Conservation (phyloP, 2,329 filamentous ascomycete species). For the Elsinoe ampelina region DNA sequence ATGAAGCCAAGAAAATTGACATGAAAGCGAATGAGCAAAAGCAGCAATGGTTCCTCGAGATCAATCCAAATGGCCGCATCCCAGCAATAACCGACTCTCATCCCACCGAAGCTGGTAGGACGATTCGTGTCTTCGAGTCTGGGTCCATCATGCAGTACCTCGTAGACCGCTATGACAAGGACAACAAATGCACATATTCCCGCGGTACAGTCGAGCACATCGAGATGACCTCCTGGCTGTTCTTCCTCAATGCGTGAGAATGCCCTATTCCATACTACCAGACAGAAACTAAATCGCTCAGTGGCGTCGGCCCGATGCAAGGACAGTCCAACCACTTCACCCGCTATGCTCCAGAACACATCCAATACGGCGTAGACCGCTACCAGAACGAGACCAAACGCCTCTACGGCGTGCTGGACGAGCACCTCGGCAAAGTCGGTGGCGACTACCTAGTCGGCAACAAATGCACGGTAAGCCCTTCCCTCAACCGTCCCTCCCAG, state of each 20-base stretch:
- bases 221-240: conserved; percentile 65
- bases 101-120: conserved; percentile 75
- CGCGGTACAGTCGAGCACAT: conserved; percentile 63
- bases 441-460: conserved; percentile 51
- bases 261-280: background rate
- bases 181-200: conserved; percentile 75
- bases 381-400: conserved; percentile 79
- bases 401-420: conserved; percentile 68
- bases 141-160: conserved; percentile 78
- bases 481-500: background rate
- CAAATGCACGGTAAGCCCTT: conserved; percentile 42
- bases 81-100: conserved; percentile 70
- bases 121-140: conserved; percentile 71
- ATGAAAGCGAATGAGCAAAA: conserved; percentile 71
- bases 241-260: conserved; percentile 57
- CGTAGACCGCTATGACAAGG: conserved; percentile 68
- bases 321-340: conserved; percentile 75
- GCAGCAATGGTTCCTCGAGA: conserved; percentile 76
- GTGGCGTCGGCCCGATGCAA: conserved; percentile 31
- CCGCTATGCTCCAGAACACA: conserved; percentile 72
- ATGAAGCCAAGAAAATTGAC: conserved; percentile 64
- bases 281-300: background rate
- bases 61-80: conserved; percentile 90
- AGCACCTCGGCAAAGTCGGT: conserved; percentile 46
- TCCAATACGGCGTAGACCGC: conserved; percentile 71